Evolutionary conservation across 805 yeast genomes (phyloP), one percentile per base, ranked within the genome.

Genomic region (Blastobotrys parvus): DNA sequence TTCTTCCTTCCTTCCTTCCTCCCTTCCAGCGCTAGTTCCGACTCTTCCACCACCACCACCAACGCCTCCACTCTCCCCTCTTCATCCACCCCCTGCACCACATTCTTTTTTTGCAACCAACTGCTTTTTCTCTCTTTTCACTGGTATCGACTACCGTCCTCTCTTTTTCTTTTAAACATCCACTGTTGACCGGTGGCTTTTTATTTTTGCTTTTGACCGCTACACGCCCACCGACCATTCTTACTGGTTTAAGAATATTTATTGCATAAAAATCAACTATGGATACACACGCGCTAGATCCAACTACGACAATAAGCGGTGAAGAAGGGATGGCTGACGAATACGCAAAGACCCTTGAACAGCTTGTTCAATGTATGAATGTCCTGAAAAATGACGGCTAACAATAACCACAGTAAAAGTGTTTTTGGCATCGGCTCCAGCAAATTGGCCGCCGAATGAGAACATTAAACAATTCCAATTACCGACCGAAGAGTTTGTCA

Each of bases 381-480:
- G 32, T 16, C 13, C 15, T 16, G 8, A 29, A 29, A 16, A 16
- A 29, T 7, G 10, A 25, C 29, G 7, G 11, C 29, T 25, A 25
- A 25, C 29, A 25, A 7, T 8, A 15, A n/a, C 35, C 35, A 35
- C 37, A 42, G 43, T 89, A 52, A 86, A 87, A 66, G 82, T 82
- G 63, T 90, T 90, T 56, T 66, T 90, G 37, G 85, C 87, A 2
- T 86, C 95, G 0, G 97, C 97, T 0, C 97, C 98, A 0, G 90
- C 92, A 3, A 83, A 82, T 56, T 90, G 97, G 95, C 87, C 80
- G 57, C 83, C 79, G 46, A 80, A 82, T 53, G 96, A 90, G 60
- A 80, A 86, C 37, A 84, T 92, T 39, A 72, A 95, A 57, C 69
- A 95, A 42, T 90, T 86, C 61, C 82, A 80, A 58, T 65, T 90